phyloP scores from a whole-genome alignment of 331 rosid species.

The Acacia concinna region DNA sequence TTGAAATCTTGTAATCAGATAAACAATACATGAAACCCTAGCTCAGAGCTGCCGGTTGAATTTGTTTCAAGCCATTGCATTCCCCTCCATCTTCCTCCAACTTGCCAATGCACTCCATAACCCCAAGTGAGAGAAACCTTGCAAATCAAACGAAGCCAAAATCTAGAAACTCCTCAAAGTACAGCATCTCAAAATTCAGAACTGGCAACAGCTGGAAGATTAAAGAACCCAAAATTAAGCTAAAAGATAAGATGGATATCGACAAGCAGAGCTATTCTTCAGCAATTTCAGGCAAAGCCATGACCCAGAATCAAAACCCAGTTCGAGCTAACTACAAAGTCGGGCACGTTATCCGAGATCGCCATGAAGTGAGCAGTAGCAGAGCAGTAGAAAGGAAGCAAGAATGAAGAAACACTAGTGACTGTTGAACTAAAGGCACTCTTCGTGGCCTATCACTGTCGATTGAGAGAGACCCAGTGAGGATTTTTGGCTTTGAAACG shows the following conservation, averaged over 20 bases:
- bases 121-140: neutral
- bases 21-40: constrained; percentile 52
- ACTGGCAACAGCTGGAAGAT: neutral
- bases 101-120: constrained; percentile 45
- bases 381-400: constrained; percentile 24
- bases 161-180: constrained; percentile 13
- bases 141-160: constrained; percentile 37
- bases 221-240: constrained; percentile 12
- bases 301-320: constrained; percentile 43
- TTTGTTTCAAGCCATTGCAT: constrained; percentile 45
- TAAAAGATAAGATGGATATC: neutral
- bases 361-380: constrained; percentile 41
- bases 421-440: constrained; percentile 41
- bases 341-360: constrained; percentile 51
- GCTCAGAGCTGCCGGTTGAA: constrained; percentile 40
- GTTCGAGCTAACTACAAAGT: constrained; percentile 31
- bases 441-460: constrained; percentile 67
- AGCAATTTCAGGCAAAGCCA: constrained; percentile 31
- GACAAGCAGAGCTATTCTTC: constrained; percentile 10
- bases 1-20: constrained; percentile 34
- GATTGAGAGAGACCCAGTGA: constrained; percentile 60
- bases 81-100: constrained; percentile 42
- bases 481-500: constrained; percentile 37
- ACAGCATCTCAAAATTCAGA: constrained; percentile 34
- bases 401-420: constrained; percentile 17